phyloP scores from a whole-genome alignment of 2,329 filamentous ascomycete species.

The Myrmaecium sp. region DNA sequence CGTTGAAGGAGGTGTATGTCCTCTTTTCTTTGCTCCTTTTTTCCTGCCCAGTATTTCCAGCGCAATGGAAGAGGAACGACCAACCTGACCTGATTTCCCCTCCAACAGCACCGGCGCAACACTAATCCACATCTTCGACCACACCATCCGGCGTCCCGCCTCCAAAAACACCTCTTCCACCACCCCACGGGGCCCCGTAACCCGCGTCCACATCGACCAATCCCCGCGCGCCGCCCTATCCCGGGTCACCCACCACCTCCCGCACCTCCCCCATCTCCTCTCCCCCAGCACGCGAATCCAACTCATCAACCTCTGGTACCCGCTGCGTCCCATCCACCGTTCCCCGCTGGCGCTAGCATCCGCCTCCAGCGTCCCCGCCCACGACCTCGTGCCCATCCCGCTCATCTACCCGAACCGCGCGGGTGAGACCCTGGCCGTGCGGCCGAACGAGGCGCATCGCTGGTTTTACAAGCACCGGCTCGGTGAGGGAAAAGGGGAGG shows the following conservation, averaged over 20 bases:
- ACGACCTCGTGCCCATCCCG: slow-evolving; percentile 54
- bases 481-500: slow-evolving; percentile 57
- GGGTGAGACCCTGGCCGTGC: slow-evolving; percentile 59
- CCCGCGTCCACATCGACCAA: slow-evolving; percentile 68
- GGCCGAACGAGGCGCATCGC: slow-evolving; percentile 41
- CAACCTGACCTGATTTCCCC: too few relatives aligned
- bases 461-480: slow-evolving; percentile 78
- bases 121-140: slow-evolving; percentile 64
- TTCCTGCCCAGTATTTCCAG: too few relatives aligned
- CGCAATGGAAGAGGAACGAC: too few relatives aligned
- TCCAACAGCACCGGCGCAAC: slow-evolving; percentile 48
- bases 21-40: too few relatives aligned
- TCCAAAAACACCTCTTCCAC: too few relatives aligned
- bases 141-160: slow-evolving; percentile 64
- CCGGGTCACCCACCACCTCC: slow-evolving; percentile 51
- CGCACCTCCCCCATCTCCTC: slow-evolving; percentile 48
- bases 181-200: slow-evolving; percentile 58
- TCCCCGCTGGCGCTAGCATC: slow-evolving; percentile 42
- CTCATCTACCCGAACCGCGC: slow-evolving; percentile 54
- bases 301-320: slow-evolving; percentile 79
- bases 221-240: slow-evolving; percentile 46
- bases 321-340: slow-evolving; percentile 38
- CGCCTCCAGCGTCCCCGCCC: slow-evolving; percentile 35
- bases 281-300: slow-evolving; percentile 59
- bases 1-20: slow-evolving; percentile 48